These are phyloP conservation scores for Fusarium sp. DNA, from an alignment of 2,329 filamentous ascomycete genomes.

Conservation along the genomic window DNA sequence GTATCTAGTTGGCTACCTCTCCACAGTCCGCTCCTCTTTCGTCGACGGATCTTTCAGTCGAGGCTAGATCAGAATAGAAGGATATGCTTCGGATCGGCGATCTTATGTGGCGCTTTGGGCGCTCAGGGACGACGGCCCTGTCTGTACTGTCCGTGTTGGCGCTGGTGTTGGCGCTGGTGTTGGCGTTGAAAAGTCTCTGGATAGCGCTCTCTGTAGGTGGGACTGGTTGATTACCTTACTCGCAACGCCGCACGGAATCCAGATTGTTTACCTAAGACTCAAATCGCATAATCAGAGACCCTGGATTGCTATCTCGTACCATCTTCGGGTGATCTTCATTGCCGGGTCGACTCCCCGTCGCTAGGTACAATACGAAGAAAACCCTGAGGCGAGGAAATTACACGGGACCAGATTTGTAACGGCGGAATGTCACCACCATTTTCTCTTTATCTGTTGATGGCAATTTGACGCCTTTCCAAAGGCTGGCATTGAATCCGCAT, in stretches of 20 bases:
- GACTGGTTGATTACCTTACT: slow-evolving; percentile 28
- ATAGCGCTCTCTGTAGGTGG: slow-evolving; percentile 23
- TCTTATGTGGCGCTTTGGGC: slow-evolving; percentile 18
- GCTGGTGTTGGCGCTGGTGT: slow-evolving; percentile 5
- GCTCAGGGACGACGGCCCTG: slow-evolving; percentile 23
- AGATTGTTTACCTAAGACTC: neutral
- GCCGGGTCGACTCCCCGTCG: slow-evolving; percentile 30
- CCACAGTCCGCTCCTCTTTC: slow-evolving; percentile 3
- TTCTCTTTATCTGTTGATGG: neutral
- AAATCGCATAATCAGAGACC: neutral
- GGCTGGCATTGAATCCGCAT: slow-evolving; percentile 7
- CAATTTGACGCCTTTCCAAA: slow-evolving; percentile 5
- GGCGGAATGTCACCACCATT: slow-evolving; percentile 2
- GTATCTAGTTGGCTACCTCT: slow-evolving; percentile 11
- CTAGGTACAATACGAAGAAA: neutral
- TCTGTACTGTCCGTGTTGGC: slow-evolving; percentile 24
- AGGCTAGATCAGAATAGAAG: slow-evolving; percentile 19
- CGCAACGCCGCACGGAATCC: neutral
- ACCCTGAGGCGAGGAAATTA: slow-evolving; percentile 31
- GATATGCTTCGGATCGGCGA: slow-evolving; percentile 29
- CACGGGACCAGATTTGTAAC: slow-evolving; percentile 20
- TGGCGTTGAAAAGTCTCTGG: slow-evolving; percentile 7
- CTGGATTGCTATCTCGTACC: slow-evolving; percentile 8
- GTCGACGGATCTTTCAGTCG: slow-evolving; percentile 46
- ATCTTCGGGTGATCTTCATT: slow-evolving; percentile 35